Evolutionary conservation across 2,329 filamentous ascomycete species (phyloP).

Genomic region (Aspergillus flavus): DNA sequence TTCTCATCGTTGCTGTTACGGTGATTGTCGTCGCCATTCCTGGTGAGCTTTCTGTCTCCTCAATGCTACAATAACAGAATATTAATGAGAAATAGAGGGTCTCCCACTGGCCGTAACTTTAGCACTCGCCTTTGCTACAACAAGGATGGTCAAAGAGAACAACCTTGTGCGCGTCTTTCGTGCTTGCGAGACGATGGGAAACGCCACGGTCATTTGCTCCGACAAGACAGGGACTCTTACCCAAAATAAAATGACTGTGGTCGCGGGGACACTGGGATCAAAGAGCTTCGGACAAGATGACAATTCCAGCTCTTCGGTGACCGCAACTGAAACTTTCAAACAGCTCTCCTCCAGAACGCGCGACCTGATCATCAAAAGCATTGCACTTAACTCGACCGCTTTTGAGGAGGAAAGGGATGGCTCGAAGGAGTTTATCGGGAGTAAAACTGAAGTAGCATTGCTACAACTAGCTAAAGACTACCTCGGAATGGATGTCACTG

Average conservation of each 20-base stretch:
- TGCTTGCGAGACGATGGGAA: slow-evolving; percentile 80
- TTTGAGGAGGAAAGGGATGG: slow-evolving; percentile 76
- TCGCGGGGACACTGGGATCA: slow-evolving; percentile 69
- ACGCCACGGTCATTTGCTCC: slow-evolving; percentile 77
- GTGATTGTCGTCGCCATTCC: slow-evolving; percentile 80
- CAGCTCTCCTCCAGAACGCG: slow-evolving; percentile 35
- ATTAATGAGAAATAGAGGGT: slow-evolving; percentile 58
- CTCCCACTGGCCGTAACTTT: slow-evolving; percentile 77
- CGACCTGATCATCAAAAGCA: slow-evolving; percentile 44
- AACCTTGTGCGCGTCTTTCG: slow-evolving; percentile 76
- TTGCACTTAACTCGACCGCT: slow-evolving; percentile 64
- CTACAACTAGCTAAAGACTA: slow-evolving; percentile 69
- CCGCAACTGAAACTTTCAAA: slow-evolving; percentile 32
- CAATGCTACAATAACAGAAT: background rate
- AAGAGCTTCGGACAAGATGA: slow-evolving; percentile 56
- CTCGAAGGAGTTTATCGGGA: slow-evolving; percentile 68
- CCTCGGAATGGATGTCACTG: slow-evolving; percentile 67
- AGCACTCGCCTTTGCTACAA: slow-evolving; percentile 75
- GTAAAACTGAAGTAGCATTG: slow-evolving; percentile 76
- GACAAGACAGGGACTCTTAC: slow-evolving; percentile 78
- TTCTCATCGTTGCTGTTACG: slow-evolving; percentile 76
- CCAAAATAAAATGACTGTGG: slow-evolving; percentile 75
- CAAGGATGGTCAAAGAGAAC: slow-evolving; percentile 75
- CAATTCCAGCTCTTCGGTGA: slow-evolving; percentile 17
- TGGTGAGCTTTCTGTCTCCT: slow-evolving; percentile 28